Conservation (phyloP, 768 basidiomycete genomes). For the Mycena chlorophos region DNA sequence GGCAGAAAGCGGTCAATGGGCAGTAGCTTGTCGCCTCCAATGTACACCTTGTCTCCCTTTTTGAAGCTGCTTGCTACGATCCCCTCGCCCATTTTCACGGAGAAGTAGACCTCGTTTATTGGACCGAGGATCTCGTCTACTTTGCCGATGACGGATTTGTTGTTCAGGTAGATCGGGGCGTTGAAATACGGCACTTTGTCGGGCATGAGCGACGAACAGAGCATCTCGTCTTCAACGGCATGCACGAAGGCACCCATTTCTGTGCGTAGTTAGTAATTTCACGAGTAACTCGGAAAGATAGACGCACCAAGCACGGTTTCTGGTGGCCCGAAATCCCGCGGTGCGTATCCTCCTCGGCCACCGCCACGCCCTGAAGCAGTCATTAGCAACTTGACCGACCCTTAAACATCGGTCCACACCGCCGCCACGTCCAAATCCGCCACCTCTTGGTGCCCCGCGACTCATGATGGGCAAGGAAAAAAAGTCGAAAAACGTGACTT, state of each 20-base stretch:
- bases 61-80: constrained; percentile 96
- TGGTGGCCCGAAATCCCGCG: constrained; percentile 76
- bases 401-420: constrained; percentile 32
- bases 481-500: neutral
- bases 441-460: constrained; percentile 49
- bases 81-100: constrained; percentile 94
- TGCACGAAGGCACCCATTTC: constrained; percentile 93
- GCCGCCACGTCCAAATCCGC: constrained; percentile 55
- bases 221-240: constrained; percentile 97
- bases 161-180: constrained; percentile 95
- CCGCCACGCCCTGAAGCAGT: constrained; percentile 55
- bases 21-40: constrained; percentile 94
- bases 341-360: constrained; percentile 70
- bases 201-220: constrained; percentile 80
- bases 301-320: constrained; percentile 71
- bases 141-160: constrained; percentile 94
- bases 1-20: constrained; percentile 97
- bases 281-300: constrained; percentile 1
- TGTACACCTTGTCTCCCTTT: constrained; percentile 97
- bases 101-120: constrained; percentile 98
- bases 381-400: constrained; percentile 20
- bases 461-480: constrained; percentile 37
- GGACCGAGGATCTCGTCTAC: constrained; percentile 99
- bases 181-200: constrained; percentile 99
- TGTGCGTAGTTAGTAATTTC: constrained; percentile 33